Percentiles rank a stretch among this genome's conserved stretches.
Conservation (phyloP, 192 early-diverging fungal genomes). For the Gaertneriomyces sp. region DNA sequence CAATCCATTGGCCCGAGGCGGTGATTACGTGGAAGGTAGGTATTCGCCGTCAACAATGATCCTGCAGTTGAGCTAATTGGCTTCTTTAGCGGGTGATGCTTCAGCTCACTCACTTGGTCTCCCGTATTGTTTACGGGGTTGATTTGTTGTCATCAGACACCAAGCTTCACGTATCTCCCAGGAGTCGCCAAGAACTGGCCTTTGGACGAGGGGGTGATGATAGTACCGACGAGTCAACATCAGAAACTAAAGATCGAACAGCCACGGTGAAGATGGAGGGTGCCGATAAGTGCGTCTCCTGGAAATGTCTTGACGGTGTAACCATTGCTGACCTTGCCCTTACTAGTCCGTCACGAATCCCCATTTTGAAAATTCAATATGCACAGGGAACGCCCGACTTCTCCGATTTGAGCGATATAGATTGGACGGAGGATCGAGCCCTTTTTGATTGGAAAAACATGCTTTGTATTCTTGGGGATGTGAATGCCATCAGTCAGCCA, state of each 20-base stretch:
- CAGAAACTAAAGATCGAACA: neutral
- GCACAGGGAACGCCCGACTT: slow-evolving; percentile 44
- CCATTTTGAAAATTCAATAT: neutral
- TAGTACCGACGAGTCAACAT: neutral
- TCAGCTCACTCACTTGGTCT: no score
- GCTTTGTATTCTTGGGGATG: slow-evolving; percentile 69
- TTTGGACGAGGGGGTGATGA: no score
- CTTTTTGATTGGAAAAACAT: slow-evolving; percentile 74
- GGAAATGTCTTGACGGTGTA: neutral
- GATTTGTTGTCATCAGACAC: no score
- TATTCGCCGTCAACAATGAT: no score
- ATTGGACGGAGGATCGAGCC: slow-evolving; percentile 43
- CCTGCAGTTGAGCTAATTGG: no score
- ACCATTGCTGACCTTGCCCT: neutral
- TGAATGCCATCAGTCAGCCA: slow-evolving; percentile 60
- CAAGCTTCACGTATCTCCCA: no score
- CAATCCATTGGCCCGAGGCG: slow-evolving; percentile 31
- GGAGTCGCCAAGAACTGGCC: no score
- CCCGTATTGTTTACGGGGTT: no score
- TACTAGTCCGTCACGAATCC: slow-evolving; percentile 21
- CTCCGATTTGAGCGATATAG: slow-evolving; percentile 40
- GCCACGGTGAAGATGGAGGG: neutral
- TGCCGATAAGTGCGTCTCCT: neutral
- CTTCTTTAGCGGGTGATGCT: no score
- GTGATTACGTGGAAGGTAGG: slow-evolving; percentile 66